Base-by-base conservation (phyloP, 2,329 filamentous ascomycete genomes). In the Curvularia hawaiiensis region DNA sequence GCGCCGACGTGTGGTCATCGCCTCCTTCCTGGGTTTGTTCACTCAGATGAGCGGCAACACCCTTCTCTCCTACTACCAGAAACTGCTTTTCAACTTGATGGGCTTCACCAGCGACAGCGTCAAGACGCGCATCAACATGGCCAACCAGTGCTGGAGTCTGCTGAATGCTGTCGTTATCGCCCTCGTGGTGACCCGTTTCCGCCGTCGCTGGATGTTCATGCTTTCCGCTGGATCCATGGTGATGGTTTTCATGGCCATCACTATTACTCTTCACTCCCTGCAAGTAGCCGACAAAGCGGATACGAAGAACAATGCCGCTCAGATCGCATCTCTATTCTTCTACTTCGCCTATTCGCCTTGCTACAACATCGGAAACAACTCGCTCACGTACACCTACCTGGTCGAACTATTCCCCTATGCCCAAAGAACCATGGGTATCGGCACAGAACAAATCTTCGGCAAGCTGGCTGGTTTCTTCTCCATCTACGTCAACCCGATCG, bases 321-420 rank as follows among this genome's bases (percentile, higher is more conserved):
- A 66, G 16, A 74, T 78, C 24, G 75, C 78, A 3, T 77, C 78
- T 38, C 65, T 87, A 31, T 82, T 88, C 72, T 88, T 86, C 73
- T 85, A 85, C 63, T 88, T 86, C 60, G 77, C 79, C 4, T 88
- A 87, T 70, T 80, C 80, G 10, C 84, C 85, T 3, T 68, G 62
- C 59, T 89, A 88, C 70, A 88, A 88, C 64, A 79, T 88, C 49
- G 86, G 85, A n/a, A 87, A 88, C 71, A 89, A 88, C 67, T 84
- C 86, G 14, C 77, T 89, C 53, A 87, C 85, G 0, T 88, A 88
- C 72, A 88, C 83, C 14, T 86, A 84, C 70, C 77, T 87, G 4
- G 76, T 87, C 22, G 85, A 88, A 60, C 72, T 87, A 0, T 86
- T 85, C 76, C 85, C 85, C 0, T 88, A 83, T 65, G 77, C 82